Base-by-base conservation (phyloP, 1,284 basidiomycete species). In the Cutaneotrichosporon sp. region DNA sequence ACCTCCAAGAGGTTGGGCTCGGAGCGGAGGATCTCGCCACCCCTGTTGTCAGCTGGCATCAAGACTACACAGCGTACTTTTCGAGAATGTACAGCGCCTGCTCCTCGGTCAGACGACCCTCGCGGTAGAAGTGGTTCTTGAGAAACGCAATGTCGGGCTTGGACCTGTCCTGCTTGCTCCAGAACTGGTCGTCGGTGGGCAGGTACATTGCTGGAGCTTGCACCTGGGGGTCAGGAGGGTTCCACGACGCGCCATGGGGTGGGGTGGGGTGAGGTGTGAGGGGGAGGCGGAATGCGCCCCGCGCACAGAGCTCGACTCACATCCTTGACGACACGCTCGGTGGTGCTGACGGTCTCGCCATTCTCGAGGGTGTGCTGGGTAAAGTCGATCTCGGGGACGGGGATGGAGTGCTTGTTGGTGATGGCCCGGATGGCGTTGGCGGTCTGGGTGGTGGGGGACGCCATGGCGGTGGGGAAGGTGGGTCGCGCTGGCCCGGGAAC, bases 121-220 rank as follows among this genome's bases (percentile, higher is more conserved):
- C 95, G 58, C 95, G 88, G 79, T 98, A 98, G 76, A 99, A 97
- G 81, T 99, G 95, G 73, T 98, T 98, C 84, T 99, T 99, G 67
- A 99, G 84, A 80, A 95, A 99, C 34, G 92, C 93, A 72, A 98
- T 85, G 80, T 98, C 91, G n/a, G 92, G 93, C 78, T 94, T 95
- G 38, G 87, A 84, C 53, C 86, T 86, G 80, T 94, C 90, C 68
- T 87, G 86, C 66, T 87, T 86, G 62, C 89, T 89, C 81, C 88
- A 95, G 85, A 98, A 97, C 79, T 99, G 92, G 65, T 91, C 91
- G 72, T 92, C 88, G 3, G 93, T 94, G 0, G 95, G 95, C 60
- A 89, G 85, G 67, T 84, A 85, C 88, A 97, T 95, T 57, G 95
- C 95, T 24, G 93, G 93, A 24, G 92, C 92, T 87, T 95, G 93